These are phyloP conservation scores for Phytophthora pini DNA, from an alignment of 352 stramenopile species.

Conservation along the genomic window DNA sequence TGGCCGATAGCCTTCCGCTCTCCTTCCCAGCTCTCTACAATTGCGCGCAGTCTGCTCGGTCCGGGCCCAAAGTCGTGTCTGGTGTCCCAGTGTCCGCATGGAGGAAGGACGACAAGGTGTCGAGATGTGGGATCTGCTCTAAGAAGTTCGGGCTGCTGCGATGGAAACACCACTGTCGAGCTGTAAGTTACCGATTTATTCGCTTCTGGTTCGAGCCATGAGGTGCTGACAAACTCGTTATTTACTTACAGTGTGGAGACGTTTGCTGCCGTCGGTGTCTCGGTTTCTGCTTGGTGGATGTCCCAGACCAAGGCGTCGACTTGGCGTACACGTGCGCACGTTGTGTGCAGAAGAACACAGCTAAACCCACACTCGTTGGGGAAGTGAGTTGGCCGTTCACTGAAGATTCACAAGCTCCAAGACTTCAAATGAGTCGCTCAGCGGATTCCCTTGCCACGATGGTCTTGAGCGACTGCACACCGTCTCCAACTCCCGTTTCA, in stretches of 20 bases:
- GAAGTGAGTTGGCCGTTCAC: constrained; percentile 57
- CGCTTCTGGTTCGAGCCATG: neutral
- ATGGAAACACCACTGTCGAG: constrained; percentile 74
- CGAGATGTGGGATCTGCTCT: constrained; percentile 65
- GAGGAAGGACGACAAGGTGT: constrained; percentile 55
- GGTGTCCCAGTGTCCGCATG: constrained; percentile 60
- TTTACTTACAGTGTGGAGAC: constrained; percentile 62
- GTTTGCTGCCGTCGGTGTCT: constrained; percentile 75
- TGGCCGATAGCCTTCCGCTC: constrained; percentile 51
- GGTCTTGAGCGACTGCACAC: constrained; percentile 28
- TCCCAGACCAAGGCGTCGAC: constrained; percentile 66
- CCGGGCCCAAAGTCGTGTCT: constrained; percentile 45
- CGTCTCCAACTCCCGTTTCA: constrained; percentile 27
- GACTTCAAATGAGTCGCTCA: constrained; percentile 32
- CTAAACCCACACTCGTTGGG: constrained; percentile 50
- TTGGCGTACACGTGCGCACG: constrained; percentile 69
- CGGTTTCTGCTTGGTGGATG: constrained; percentile 72
- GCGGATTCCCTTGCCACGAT: constrained; percentile 32
- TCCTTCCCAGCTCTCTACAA: constrained; percentile 55
- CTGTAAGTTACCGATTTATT: constrained; percentile 41
- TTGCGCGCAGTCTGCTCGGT: constrained; percentile 33
- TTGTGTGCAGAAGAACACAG: constrained; percentile 64
- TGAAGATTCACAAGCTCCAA: constrained; percentile 33
- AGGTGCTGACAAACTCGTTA: constrained; percentile 22
- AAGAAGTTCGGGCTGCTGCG: constrained; percentile 73